These are phyloP conservation scores for Malassezia equina DNA, from an alignment of 1,284 basidiomycete genomes.

Conservation along the genomic window DNA sequence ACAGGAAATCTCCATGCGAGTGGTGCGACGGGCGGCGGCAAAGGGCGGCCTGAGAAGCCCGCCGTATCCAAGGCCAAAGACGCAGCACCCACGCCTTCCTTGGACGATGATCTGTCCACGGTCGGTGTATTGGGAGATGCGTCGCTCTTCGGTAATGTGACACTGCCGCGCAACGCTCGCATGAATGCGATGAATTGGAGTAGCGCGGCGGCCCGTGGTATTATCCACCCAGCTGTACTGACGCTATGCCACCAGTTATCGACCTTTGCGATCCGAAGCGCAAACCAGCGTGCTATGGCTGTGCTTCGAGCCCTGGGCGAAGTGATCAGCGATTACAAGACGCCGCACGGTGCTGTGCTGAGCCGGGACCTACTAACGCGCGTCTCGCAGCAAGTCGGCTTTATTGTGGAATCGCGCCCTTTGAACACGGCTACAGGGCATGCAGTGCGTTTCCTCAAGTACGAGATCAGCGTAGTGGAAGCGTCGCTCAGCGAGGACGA, in stretches of 20 bases:
- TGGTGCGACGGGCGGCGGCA: background rate
- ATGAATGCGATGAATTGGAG: slow-evolving; percentile 24
- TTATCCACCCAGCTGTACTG: slow-evolving; percentile 41
- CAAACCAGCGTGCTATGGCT: slow-evolving; percentile 41
- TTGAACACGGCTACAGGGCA: slow-evolving; percentile 95
- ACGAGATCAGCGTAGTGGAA: slow-evolving; percentile 83
- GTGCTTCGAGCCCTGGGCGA: slow-evolving; percentile 38
- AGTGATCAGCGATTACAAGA: slow-evolving; percentile 44
- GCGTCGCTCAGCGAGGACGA: slow-evolving; percentile 88
- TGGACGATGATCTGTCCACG: slow-evolving; percentile 15
- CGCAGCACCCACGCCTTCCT: slow-evolving; percentile 4
- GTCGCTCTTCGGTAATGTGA: slow-evolving; percentile 40
- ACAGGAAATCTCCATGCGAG: background rate
- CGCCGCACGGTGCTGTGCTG: slow-evolving; percentile 39
- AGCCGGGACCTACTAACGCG: slow-evolving; percentile 39
- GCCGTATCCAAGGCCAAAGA: background rate
- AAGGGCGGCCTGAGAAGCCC: background rate
- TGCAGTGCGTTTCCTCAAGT: slow-evolving; percentile 84
- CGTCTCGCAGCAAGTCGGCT: slow-evolving; percentile 63
- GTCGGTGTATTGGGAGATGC: slow-evolving; percentile 20
- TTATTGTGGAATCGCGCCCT: slow-evolving; percentile 72
- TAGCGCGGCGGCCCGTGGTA: slow-evolving; percentile 25
- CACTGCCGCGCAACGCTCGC: slow-evolving; percentile 24
- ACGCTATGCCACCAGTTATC: slow-evolving; percentile 33
- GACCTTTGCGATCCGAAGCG: slow-evolving; percentile 38